Base-by-base conservation (phyloP, 2,329 filamentous ascomycete genomes). In the Paecilomyces dactylethromorphus region DNA sequence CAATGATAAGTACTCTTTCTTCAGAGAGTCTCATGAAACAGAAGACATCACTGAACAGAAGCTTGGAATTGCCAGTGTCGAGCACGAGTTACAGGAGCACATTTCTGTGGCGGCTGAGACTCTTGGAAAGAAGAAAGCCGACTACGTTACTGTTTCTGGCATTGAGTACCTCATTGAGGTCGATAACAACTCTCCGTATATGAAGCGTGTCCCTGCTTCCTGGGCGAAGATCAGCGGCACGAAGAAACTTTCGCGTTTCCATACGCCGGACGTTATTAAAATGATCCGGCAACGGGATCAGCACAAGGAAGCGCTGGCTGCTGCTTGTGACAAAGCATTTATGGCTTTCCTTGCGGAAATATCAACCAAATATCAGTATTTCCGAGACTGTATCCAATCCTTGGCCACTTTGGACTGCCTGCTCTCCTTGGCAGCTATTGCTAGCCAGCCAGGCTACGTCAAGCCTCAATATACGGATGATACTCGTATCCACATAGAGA, bases 111-210 rank as follows among this genome's bases (percentile, higher is more conserved):
- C 91, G 2, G 90, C 89, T 1, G 79, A 84, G 52, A 89, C 87
- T 59, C 79, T 99, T 18, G 86, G 86, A 62, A 88, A 87, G 70
- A 89, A 85, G 65, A 84, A 86, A 53, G 84, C 94, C 22, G 81
- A 87, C 4, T 99, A 96, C 69, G 85, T 87, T 26, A 94, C 91
- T 0, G 90, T 94, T 7, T 84, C 91, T 1, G 92, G 92, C 7
- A 96, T 97, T 65, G 94, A 97, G 71, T 99, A 91, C 70, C 84
- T 99, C 21, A 90, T 99, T 67, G 94, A 97, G 75, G 89, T 99
- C 5, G 83, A 90, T 64, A 97, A 96, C 73, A 82, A 68, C 22
- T 78, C 76, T 11, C 74, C 82, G 1, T 85, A 91, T 57, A 82
- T 97, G 60, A 94, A 92, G 71, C 86, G 88, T 59, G 91, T 99